A percentile compares a stretch with the other conserved stretches of the same genome.
These are phyloP conservation scores for Zopfia rhizophila DNA, from an alignment of 2,329 filamentous ascomycete species.

Conservation along the genomic window DNA sequence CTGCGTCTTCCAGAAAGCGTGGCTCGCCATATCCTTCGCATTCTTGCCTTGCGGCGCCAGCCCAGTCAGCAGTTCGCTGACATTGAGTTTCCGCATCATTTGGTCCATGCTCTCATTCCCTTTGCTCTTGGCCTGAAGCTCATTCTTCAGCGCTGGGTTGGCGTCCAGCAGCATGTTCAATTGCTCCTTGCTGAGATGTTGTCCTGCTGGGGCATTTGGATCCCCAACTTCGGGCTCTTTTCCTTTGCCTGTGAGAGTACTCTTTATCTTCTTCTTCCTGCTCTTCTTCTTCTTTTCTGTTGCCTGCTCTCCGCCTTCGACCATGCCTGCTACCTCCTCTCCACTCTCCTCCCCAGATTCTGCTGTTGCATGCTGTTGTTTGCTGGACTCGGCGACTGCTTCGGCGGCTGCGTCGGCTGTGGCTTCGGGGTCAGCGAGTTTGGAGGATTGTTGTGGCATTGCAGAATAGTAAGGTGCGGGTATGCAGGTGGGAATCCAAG, in stretches of 20 bases:
- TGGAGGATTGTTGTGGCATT: constrained; percentile 67
- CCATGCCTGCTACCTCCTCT: constrained; percentile 53
- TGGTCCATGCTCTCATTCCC: constrained; percentile 52
- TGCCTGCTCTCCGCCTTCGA: constrained; percentile 45
- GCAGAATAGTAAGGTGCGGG: constrained; percentile 3
- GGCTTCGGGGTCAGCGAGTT: constrained; percentile 65
- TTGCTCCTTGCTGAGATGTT: constrained; percentile 50
- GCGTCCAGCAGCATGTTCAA: constrained; percentile 48
- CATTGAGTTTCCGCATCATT: constrained; percentile 69
- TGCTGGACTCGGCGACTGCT: constrained; percentile 46
- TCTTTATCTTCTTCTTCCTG: constrained; percentile 70
- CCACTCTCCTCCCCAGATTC: constrained; percentile 46
- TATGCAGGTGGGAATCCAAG: neutral
- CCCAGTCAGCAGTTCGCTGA: constrained; percentile 79
- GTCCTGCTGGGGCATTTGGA: constrained; percentile 39
- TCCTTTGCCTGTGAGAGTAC: constrained; percentile 49
- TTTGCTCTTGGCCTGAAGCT: constrained; percentile 44
- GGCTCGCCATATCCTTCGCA: constrained; percentile 93
- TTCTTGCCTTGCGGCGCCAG: constrained; percentile 84
- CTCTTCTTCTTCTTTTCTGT: constrained; percentile 73
- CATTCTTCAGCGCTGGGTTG: constrained; percentile 52
- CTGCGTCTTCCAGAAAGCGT: constrained; percentile 99
- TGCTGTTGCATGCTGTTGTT: constrained; percentile 33
- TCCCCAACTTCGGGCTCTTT: constrained; percentile 39
- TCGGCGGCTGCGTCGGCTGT: constrained; percentile 61